Base-by-base conservation (phyloP, 192 early-diverging fungal genomes). In the Geranomyces michiganensis region DNA sequence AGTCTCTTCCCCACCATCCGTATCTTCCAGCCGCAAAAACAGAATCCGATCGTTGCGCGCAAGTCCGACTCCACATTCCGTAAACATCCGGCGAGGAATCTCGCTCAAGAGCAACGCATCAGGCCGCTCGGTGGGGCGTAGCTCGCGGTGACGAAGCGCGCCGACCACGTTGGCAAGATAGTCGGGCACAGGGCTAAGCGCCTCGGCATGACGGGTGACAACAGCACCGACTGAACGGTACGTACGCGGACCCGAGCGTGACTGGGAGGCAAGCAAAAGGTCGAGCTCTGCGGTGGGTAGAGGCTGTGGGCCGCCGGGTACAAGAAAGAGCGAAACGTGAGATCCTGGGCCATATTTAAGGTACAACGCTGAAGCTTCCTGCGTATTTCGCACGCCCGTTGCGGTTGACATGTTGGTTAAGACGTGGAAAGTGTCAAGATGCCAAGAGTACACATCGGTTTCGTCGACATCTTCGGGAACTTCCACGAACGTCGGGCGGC, bases 1-100 rank as follows among this genome's bases (percentile, higher is more conserved):
- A 14, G 47, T 64, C 49, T 67, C 48, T 15, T 26, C n/a, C 21
- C 17, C 3, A 33, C 29, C 17, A 27, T 43, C 47, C 1, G 13
- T 5, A 45, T 66, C 63, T 1, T 55, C 51, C 21, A 73, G 44
- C 8, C 70, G 59, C 21, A 62, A 15, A 30, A 72, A 48, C 30
- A 73, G 31, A 17, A 73, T 73, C 0, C 62, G 63, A 26, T 66
- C 55, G 47, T 43, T 17, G 19, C 64, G n/a, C 53, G 49, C 71
- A 6, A 41, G 7, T 24, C 71, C 71, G 27, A 73, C 36, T 41
- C 36, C 36, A 41, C 36, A 41, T 41, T 41, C 36, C 36, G 36
- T 41, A 41, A 41, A 41, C 36, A 41, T 41, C 36, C 36, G 36
- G 5, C 36, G 10, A 7, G 36, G 36, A 41, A 41, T 41, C 36